phyloP scores from a whole-genome alignment of 148 eudicot genomes.

The Pharnaceum exiguum region DNA sequence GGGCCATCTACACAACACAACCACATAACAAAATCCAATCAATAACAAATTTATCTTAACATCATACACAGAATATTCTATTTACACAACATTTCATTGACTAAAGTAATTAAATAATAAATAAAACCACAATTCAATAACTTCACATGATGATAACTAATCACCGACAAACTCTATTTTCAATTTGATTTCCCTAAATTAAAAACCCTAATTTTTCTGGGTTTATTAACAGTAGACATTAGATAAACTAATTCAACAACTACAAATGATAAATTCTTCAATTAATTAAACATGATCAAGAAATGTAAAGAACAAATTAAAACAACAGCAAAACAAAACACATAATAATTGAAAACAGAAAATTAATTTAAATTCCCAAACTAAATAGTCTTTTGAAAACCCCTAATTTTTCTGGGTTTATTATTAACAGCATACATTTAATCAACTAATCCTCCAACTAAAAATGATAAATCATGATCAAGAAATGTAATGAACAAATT shows the following conservation, averaged over 20 bases:
- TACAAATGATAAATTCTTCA: no score
- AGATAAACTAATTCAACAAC: no score
- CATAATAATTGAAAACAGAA: background rate
- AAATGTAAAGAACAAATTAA: no score
- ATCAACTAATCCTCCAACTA: background rate
- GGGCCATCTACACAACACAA: conserved; percentile 51
- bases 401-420: background rate
- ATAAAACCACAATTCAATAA: background rate
- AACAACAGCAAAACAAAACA: no score
- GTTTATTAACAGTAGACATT: no score
- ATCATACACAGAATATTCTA: background rate
- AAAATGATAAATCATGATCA: background rate
- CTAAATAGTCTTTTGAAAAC: background rate
- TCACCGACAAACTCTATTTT: background rate
- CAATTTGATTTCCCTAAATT: no score
- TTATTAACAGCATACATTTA: background rate
- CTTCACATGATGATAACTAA: background rate
- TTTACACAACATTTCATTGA: background rate
- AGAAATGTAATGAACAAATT: background rate
- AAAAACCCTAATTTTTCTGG: conserved; percentile 10
- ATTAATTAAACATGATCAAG: no score
- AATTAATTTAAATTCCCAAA: no score
- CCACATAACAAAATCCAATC: background rate
- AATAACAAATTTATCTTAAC: background rate
- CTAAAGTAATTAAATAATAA: background rate